These are phyloP conservation scores for Colletotrichum chrysophilum DNA, from an alignment of 2,329 filamentous ascomycete species.

Conservation along the genomic window DNA sequence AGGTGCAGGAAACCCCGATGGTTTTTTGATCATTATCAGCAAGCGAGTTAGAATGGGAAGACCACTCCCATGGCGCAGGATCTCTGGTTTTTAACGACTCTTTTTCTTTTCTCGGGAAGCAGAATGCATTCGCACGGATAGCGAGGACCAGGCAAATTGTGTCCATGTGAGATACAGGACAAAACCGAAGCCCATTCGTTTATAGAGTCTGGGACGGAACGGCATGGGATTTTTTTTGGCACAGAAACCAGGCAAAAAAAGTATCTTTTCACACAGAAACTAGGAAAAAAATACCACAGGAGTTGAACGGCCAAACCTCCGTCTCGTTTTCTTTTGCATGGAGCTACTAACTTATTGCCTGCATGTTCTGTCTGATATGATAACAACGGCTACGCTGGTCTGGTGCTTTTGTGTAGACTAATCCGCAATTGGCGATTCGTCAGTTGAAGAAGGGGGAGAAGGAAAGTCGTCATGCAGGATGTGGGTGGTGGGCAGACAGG, in stretches of 20 bases:
- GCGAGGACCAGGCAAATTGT: neutral
- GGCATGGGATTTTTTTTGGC: neutral
- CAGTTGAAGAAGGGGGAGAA: neutral
- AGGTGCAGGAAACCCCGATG: slow-evolving; percentile 5
- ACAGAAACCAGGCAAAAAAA: neutral
- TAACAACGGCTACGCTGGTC: neutral
- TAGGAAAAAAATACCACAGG: neutral
- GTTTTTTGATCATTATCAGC: neutral
- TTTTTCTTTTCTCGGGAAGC: neutral
- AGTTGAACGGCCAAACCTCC: neutral
- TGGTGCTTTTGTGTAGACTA: neutral
- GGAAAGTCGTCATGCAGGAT: neutral
- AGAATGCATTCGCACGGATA: neutral
- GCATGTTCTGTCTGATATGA: neutral
- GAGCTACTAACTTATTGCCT: neutral
- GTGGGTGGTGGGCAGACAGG: neutral
- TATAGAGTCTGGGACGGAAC: neutral
- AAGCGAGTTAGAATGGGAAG: neutral
- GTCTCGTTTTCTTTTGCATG: neutral
- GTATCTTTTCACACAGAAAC: neutral
- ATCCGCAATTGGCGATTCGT: neutral
- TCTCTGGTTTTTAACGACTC: neutral
- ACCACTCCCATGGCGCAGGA: neutral
- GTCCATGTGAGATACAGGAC: neutral
- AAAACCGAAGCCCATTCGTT: neutral